Percentiles rank a stretch among this genome's conserved stretches.
phyloP scores from a whole-genome alignment of 495 filamentous ascomycete genomes.

The Hyphodiscus hymeniophilus region DNA sequence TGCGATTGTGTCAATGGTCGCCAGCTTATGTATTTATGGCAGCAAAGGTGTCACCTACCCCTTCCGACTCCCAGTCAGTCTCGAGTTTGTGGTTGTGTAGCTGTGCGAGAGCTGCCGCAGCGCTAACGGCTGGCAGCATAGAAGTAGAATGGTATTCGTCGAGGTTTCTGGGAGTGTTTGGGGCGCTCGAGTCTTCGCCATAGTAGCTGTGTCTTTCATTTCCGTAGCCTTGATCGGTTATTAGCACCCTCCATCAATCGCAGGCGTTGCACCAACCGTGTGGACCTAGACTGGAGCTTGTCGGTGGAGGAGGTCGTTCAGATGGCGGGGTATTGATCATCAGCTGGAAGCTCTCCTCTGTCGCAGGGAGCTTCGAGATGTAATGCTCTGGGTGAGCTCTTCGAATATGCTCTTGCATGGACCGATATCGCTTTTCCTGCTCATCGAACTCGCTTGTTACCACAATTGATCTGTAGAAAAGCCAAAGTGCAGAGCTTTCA shows the following conservation, averaged over 20 bases:
- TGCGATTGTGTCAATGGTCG: slow-evolving; percentile 13
- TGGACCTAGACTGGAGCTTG: slow-evolving; percentile 20
- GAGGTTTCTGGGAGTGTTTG: slow-evolving; percentile 60
- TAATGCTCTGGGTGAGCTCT: slow-evolving; percentile 96
- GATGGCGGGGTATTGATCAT: slow-evolving; percentile 89
- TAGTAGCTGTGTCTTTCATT: slow-evolving; percentile 40
- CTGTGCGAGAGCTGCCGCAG: slow-evolving; percentile 80
- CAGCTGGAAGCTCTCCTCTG: slow-evolving; percentile 92
- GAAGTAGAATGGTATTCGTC: slow-evolving; percentile 60
- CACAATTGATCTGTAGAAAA: slow-evolving; percentile 14
- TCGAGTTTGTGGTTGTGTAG: slow-evolving; percentile 77
- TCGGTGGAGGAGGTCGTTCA: slow-evolving; percentile 59
- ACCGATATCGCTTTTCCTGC: slow-evolving; percentile 95
- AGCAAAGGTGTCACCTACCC: slow-evolving; percentile 44
- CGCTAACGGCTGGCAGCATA: slow-evolving; percentile 61
- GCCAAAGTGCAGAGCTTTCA: slow-evolving; percentile 13
- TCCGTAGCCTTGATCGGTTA: slow-evolving; percentile 28
- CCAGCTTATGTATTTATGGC: slow-evolving; percentile 1
- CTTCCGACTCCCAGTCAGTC: slow-evolving; percentile 76
- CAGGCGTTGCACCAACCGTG: slow-evolving; percentile 18
- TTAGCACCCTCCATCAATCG: slow-evolving; percentile 9
- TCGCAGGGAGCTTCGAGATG: slow-evolving; percentile 96
- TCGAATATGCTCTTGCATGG: slow-evolving; percentile 99
- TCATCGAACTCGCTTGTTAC: slow-evolving; percentile 25
- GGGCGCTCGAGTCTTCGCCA: slow-evolving; percentile 60